Conservation (phyloP, 140 eudicot genomes). For the Bidens hawaiensis region DNA sequence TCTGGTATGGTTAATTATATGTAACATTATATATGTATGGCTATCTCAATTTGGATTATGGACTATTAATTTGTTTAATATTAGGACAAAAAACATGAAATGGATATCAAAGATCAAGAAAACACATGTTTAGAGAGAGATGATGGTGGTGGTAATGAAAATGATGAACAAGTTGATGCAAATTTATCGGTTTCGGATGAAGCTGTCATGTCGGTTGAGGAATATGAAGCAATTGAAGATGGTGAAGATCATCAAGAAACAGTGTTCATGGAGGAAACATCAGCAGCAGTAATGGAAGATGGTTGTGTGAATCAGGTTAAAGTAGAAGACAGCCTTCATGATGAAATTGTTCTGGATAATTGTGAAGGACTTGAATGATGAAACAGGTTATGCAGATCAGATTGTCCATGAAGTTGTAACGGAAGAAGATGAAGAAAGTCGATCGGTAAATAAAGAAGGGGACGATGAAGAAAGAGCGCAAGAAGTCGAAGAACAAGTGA, state of each 20-base stretch:
- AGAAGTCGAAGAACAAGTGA: neutral
- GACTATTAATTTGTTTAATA: neutral
- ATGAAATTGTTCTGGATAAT: neutral
- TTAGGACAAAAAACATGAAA: slow-evolving; percentile 13
- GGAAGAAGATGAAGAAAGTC: slow-evolving; percentile 11
- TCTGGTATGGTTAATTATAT: slow-evolving; percentile 23
- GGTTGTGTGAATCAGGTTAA: no score
- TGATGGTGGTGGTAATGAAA: slow-evolving; percentile 13
- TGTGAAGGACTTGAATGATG: neutral
- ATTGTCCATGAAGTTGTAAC: neutral
- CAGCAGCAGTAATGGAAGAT: no score
- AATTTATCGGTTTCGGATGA: neutral
- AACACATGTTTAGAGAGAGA: neutral
- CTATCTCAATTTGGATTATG: neutral
- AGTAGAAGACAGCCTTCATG: neutral
- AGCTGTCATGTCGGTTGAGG: neutral
- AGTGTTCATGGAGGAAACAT: no score
- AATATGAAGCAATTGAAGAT: slow-evolving; percentile 4
- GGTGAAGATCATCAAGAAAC: no score
- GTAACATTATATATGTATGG: neutral
- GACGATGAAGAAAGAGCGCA: neutral
- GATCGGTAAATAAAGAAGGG: neutral
- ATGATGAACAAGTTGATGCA: neutral
- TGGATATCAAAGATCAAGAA: slow-evolving; percentile 1
- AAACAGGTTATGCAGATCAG: slow-evolving; percentile 1